These are phyloP conservation scores for Adansonia grandidieri DNA, from an alignment of 441 rosid genomes.

Conservation along the genomic window DNA sequence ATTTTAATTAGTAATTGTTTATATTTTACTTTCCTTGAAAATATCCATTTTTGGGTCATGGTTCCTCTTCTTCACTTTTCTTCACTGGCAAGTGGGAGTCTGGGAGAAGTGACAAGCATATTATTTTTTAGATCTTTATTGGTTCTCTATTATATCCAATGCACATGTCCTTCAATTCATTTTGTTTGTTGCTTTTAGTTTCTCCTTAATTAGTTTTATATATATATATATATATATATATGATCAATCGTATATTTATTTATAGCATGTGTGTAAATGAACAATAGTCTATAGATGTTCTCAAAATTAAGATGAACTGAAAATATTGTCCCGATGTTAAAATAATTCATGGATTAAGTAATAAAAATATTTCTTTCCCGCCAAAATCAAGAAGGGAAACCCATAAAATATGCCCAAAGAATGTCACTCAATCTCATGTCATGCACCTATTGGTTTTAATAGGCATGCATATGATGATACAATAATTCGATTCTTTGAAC, in stretches of 20 bases:
- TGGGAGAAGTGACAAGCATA: not conserved
- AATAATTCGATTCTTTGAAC: not conserved
- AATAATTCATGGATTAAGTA: too few relatives aligned
- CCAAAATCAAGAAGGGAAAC: too few relatives aligned
- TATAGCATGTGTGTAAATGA: not conserved
- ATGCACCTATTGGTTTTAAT: not conserved
- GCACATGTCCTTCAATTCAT: not conserved
- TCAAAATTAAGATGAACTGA: too few relatives aligned
- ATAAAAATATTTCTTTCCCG: too few relatives aligned
- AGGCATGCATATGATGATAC: not conserved
- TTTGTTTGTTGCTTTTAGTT: not conserved
- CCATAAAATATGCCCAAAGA: not conserved
- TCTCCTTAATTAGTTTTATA: too few relatives aligned
- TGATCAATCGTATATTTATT: not conserved
- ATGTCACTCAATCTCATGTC: not conserved
- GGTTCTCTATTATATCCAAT: too few relatives aligned
- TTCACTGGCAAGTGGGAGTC: not conserved
- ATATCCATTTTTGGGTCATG: too few relatives aligned
- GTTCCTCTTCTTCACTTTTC: not conserved
- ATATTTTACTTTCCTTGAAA: not conserved
- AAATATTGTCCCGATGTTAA: too few relatives aligned
- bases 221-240: too few relatives aligned
- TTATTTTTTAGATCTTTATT: not conserved
- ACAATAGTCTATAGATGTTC: too few relatives aligned
- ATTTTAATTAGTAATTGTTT: too few relatives aligned